These are phyloP conservation scores for Nidularia pulvinata DNA, from an alignment of 768 basidiomycete species.

Conservation along the genomic window DNA sequence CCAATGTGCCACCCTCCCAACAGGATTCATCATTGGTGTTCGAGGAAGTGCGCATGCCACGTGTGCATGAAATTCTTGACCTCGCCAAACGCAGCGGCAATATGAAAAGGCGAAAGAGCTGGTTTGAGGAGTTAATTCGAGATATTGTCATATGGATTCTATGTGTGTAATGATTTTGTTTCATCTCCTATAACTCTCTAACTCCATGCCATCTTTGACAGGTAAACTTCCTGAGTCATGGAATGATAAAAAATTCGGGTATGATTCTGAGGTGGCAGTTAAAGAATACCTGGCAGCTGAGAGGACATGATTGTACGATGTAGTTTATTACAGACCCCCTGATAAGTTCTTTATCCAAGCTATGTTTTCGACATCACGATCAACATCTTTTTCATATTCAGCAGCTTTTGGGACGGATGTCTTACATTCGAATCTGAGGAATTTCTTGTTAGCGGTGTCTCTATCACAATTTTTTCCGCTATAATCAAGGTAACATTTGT, in stretches of 20 bases:
- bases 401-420: no score
- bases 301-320: no score
- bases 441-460: no score
- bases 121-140: conserved; percentile 25
- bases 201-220: conserved; percentile 2
- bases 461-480: no score
- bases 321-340: no score
- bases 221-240: conserved; percentile 26
- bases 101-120: conserved; percentile 24
- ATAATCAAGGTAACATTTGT: no score
- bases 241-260: conserved; percentile 19
- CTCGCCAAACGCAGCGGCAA: conserved; percentile 25
- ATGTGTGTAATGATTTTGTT: conserved; percentile 15
- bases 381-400: no score
- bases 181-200: neutral
- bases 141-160: conserved; percentile 28
- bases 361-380: no score
- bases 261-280: conserved; percentile 22
- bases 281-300: conserved; percentile 8
- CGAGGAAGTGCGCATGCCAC: conserved; percentile 26
- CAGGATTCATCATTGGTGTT: conserved; percentile 7
- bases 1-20: neutral
- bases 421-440: no score
- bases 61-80: conserved; percentile 27
- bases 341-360: no score